These are phyloP conservation scores for Madurella fahalii DNA, from an alignment of 2,329 filamentous ascomycete species.

Conservation along the genomic window DNA sequence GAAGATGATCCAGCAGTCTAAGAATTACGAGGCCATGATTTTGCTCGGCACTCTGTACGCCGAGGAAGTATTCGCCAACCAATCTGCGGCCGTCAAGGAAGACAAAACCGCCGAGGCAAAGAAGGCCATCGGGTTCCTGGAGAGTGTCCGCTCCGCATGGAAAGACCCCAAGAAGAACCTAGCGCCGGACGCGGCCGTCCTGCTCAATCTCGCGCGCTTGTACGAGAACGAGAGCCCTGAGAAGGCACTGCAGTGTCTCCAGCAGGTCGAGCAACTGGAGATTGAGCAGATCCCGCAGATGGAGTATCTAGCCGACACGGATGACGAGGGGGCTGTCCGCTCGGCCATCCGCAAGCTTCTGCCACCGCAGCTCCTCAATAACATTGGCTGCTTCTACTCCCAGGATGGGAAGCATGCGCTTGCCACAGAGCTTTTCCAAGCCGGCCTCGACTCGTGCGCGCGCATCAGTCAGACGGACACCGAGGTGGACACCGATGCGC, in stretches of 20 bases:
- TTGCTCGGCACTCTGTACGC: conserved; percentile 88
- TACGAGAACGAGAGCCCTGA: conserved; percentile 85
- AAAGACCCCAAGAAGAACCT: conserved; percentile 87
- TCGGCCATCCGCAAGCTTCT: conserved; percentile 68
- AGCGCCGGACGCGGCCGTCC: conserved; percentile 75
- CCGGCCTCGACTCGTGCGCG: conserved; percentile 83
- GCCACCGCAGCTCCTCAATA: conserved; percentile 89
- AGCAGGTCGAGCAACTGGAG: conserved; percentile 89
- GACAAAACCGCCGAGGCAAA: conserved; percentile 82
- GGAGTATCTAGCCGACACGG: conserved; percentile 57
- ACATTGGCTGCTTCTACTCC: conserved; percentile 94
- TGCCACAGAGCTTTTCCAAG: conserved; percentile 85
- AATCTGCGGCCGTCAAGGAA: conserved; percentile 69
- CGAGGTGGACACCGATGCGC: conserved; percentile 77
- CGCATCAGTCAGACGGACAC: conserved; percentile 71
- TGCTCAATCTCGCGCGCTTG: conserved; percentile 85
- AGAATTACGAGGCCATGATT: conserved; percentile 83
- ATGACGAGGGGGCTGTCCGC: conserved; percentile 58
- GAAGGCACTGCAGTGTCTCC: conserved; percentile 85
- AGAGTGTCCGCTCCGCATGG: conserved; percentile 82
- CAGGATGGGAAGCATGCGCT: conserved; percentile 76
- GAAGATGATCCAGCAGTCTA: conserved; percentile 85
- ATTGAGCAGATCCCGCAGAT: conserved; percentile 70
- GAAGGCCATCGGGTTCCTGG: conserved; percentile 81
- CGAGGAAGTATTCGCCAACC: conserved; percentile 83